These are phyloP conservation scores for Lolium perenne DNA, from an alignment of 176 grass and related monocot genomes.

Conservation along the genomic window DNA sequence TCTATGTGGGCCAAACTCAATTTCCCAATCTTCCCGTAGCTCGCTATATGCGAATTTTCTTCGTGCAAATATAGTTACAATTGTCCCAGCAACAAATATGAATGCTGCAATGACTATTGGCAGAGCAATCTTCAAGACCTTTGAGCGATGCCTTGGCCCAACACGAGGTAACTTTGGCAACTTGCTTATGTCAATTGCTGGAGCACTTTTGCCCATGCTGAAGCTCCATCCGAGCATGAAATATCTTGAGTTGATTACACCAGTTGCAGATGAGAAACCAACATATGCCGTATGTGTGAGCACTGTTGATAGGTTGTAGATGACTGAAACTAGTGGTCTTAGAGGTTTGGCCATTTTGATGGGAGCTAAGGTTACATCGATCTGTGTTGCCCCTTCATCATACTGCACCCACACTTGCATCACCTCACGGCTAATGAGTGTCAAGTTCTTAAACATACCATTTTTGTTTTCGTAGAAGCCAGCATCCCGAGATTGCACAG, in stretches of 20 bases:
- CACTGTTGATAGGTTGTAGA: constrained; percentile 1
- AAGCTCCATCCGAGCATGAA: constrained; percentile 14
- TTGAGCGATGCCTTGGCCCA: not conserved
- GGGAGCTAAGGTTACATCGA: constrained; percentile 16
- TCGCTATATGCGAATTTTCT: constrained; percentile 18
- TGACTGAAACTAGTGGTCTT: constrained; percentile 14
- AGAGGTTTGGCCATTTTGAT: constrained; percentile 21
- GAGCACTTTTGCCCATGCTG: constrained; percentile 16
- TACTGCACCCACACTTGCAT: constrained; percentile 19
- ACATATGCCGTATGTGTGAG: constrained; percentile 7
- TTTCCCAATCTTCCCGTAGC: constrained; percentile 16
- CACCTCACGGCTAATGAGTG: constrained; percentile 2
- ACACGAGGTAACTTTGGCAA: constrained; percentile 7
- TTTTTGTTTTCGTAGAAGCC: constrained; percentile 17
- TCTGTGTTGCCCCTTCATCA: not conserved
- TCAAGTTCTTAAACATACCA: not conserved
- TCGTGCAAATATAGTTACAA: constrained; percentile 5
- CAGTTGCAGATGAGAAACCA: constrained; percentile 11
- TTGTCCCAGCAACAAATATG: not conserved
- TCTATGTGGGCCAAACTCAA: not conserved
- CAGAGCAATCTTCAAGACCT: constrained; percentile 9
- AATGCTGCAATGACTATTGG: not conserved
- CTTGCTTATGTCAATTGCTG: constrained; percentile 6
- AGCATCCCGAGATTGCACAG: constrained; percentile 15
- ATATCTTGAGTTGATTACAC: constrained; percentile 7